Base-by-base conservation (phyloP, 352 stramenopile genomes). In the Pythium utonaiense region DNA sequence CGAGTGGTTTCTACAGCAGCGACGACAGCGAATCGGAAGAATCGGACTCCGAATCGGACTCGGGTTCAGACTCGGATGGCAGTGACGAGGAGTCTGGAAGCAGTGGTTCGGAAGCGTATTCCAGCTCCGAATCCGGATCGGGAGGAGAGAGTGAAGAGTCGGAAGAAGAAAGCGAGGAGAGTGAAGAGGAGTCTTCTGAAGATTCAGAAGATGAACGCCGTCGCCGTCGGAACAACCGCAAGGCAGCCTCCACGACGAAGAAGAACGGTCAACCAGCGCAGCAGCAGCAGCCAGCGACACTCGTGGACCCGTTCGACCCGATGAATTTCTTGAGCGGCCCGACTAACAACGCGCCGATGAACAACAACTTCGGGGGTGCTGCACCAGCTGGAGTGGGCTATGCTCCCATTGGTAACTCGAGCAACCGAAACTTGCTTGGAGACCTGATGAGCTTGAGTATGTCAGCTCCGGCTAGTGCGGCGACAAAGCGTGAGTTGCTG, bases 1-100 rank as follows among this genome's bases (percentile, higher is more conserved):
- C 68, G 0, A 71, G 73, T 56, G 79, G 78, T 0, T 92, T 92
- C 54, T 92, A 92, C 69, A 92, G 79, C 48, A 60, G 54, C 24
- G 80, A 92, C 14, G 80, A 80, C 12, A 85, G 73, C 45, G 75
- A 59, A 10, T 85, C 70, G 3, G 74, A 72, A 30, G 54, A 60
- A 14, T 71, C 65, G 0, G 69, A 63, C 4, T 76, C 73, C 6
- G 69, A 60, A 14, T 74, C 62, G 0, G 69, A 67, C n/a, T 82
- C 62, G 0, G 69, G 66, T 16, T 82, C 56, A 0, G 69, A 69
- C n/a, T 82, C 73, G 0, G 72, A 78, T 55, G 75, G 60, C 3
- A 64, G 64, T 30, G 70, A 60, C 3, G 62, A 56, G 12, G 51
- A 57, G 16, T 49, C 33, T 19, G 47, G 59, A 5, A 59, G 27